Percentiles rank a stretch among this genome's conserved stretches.
These are phyloP conservation scores for Adansonia madagascariensis DNA, from an alignment of 441 rosid species.

Conservation along the genomic window DNA sequence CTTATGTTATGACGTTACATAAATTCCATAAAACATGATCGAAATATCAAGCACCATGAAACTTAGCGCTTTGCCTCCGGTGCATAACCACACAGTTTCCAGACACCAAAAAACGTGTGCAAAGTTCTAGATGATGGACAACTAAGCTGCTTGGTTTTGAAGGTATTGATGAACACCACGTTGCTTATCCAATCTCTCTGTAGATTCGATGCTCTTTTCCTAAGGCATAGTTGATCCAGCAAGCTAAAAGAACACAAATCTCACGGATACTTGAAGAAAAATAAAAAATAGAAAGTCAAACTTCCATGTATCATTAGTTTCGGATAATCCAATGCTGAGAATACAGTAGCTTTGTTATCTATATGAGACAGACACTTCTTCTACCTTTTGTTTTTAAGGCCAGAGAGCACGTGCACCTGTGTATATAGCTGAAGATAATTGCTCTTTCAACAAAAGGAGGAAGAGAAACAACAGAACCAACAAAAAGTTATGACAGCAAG, in stretches of 20 bases:
- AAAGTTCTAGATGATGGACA: background rate
- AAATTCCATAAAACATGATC: background rate
- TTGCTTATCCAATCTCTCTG: background rate
- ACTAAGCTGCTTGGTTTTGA: background rate
- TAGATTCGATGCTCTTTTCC: background rate
- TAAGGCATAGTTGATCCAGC: background rate
- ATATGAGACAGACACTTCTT: background rate
- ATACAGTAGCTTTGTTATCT: background rate
- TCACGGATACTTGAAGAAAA: background rate
- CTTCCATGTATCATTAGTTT: background rate
- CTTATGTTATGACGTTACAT: background rate
- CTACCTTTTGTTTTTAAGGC: background rate
- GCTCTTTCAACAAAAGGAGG: background rate
- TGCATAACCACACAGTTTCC: background rate
- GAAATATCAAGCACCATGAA: slow-evolving; percentile 16
- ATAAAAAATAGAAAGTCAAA: too few species aligned
- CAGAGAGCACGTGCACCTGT: background rate
- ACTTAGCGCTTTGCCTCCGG: background rate
- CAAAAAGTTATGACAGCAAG: background rate
- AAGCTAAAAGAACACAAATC: background rate
- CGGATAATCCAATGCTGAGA: background rate
- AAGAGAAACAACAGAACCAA: background rate
- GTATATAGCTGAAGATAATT: background rate
- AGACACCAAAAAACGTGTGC: background rate
- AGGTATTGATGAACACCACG: too few species aligned